Base-by-base conservation (phyloP, 805 yeast genomes). In the Cyberlindnera misumaiensis region DNA sequence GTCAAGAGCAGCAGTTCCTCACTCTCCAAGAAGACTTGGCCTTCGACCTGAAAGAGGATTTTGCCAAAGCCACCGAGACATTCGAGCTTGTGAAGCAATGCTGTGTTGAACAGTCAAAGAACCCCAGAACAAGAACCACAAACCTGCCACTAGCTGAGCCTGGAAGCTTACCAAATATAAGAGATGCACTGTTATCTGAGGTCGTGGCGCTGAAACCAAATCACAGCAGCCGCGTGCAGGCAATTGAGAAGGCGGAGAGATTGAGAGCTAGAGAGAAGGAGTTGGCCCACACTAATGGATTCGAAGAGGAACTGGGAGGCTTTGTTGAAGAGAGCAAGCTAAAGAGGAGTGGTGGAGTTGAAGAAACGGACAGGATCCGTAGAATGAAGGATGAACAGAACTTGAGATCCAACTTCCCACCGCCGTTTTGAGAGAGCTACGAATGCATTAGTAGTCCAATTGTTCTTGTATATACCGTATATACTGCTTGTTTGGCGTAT, bases 1-100 rank as follows among this genome's bases (percentile, higher is more conserved):
- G 95, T 47, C 95, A 87, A 52, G 97, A 89, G 53, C 97, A 93
- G 58, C 94, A 90, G 48, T 87, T 87, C 58, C 77, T 89, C 62
- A 84, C 84, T 40, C 70, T 87, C 14, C 97, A 90, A 59, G 96
- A 87, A 51, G 95, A 86, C 43, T 72, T 94, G 39, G 75, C 86
- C 2, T 70, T 68, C 24, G 95, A 90, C 54, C 62, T 93, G 45
- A 75, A 72, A 30, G 93, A 86, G 45, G 99, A 93, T 60, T 61
- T 93, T 25, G 73, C 71, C 17, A 82, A 79, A 50, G 93, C 95
- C 1, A 68, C 69, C 33, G 95, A 88, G 53, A 90, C 97, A 0
- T 86, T 80, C 53, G 75, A 73, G 30, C 65, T 93, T 29, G 89
- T 93, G 2, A 86, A 84, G 42, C 75, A 83, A 52, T 86, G 95